A percentile compares a stretch with the other conserved stretches of the same genome.
Evolutionary conservation across 106 monocot genomes (phyloP).

Genomic region (Dendrobium huoshanense): DNA sequence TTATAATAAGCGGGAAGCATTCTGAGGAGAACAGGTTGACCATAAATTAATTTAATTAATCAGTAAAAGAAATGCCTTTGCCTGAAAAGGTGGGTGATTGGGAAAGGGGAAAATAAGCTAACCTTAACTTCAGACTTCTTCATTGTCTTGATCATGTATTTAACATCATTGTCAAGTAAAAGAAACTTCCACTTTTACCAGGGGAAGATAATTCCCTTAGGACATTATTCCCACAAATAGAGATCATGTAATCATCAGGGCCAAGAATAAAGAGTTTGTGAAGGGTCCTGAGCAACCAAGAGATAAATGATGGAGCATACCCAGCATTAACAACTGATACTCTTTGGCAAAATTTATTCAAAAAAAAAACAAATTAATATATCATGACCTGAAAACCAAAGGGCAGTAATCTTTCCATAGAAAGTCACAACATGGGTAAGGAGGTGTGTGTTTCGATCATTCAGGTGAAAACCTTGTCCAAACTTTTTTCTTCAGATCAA

Average conservation of each 20-base stretch:
- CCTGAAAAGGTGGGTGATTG: too few relatives aligned
- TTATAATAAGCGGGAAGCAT: slow-evolving; percentile 96
- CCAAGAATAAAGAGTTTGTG: slow-evolving; percentile 87
- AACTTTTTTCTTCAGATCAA: slow-evolving; percentile 80
- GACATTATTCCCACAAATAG: slow-evolving; percentile 90
- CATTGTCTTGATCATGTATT: slow-evolving; percentile 96
- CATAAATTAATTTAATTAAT: background rate
- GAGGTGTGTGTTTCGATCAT: slow-evolving; percentile 78
- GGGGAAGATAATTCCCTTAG: slow-evolving; percentile 93
- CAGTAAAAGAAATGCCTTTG: background rate
- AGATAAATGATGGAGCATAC: background rate
- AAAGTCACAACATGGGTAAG: slow-evolving; percentile 79
- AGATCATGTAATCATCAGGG: slow-evolving; percentile 91
- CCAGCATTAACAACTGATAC: background rate
- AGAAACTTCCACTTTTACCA: slow-evolving; percentile 98
- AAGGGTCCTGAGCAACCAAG: slow-evolving; percentile 48
- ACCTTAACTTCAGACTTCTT: slow-evolving; percentile 99
- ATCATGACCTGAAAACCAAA: slow-evolving; percentile 65
- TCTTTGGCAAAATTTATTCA: slow-evolving; percentile 4
- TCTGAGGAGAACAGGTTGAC: slow-evolving; percentile 61
- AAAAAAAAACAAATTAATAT: background rate
- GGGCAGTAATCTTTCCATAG: slow-evolving; percentile 98
- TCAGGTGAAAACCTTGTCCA: slow-evolving; percentile 90
- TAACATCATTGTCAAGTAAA: slow-evolving; percentile 91
- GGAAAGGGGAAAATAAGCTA: slow-evolving; percentile 9